These are phyloP conservation scores for Nemania sp. DNA, from an alignment of 2,329 filamentous ascomycete genomes.

Conservation along the genomic window DNA sequence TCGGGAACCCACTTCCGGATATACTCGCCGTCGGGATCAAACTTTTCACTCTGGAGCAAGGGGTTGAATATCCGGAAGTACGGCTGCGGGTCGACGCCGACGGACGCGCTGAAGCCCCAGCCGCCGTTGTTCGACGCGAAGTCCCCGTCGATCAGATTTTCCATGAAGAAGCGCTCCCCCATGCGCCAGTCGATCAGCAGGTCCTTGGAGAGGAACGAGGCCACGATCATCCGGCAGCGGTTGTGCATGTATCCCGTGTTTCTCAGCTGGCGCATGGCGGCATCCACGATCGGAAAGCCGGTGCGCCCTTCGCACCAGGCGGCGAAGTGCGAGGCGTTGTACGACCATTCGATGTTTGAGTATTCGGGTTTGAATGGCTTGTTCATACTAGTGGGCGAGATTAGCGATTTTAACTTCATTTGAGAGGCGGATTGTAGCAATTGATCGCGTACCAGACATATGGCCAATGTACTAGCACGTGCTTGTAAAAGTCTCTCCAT, in stretches of 20 bases:
- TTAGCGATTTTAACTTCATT: slow-evolving; percentile 9
- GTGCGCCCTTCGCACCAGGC: slow-evolving; percentile 77
- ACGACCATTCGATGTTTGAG: slow-evolving; percentile 81
- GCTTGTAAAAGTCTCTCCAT: slow-evolving; percentile 88
- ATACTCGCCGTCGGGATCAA: slow-evolving; percentile 77
- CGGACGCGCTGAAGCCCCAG: slow-evolving; percentile 55
- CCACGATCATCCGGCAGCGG: slow-evolving; percentile 80
- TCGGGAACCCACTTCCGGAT: slow-evolving; percentile 85
- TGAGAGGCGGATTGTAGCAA: neutral
- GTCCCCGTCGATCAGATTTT: slow-evolving; percentile 76
- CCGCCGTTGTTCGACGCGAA: slow-evolving; percentile 76
- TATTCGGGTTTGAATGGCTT: slow-evolving; percentile 79
- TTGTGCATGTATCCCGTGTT: slow-evolving; percentile 81
- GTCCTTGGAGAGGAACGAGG: slow-evolving; percentile 80
- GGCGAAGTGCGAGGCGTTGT: slow-evolving; percentile 68
- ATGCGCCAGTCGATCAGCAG: slow-evolving; percentile 82
- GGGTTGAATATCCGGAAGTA: slow-evolving; percentile 94
- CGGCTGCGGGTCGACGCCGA: slow-evolving; percentile 79
- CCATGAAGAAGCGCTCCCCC: slow-evolving; percentile 84
- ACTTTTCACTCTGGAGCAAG: slow-evolving; percentile 81
- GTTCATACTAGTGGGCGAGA: slow-evolving; percentile 52
- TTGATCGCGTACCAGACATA: slow-evolving; percentile 65
- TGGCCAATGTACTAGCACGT: slow-evolving; percentile 84
- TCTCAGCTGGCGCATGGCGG: slow-evolving; percentile 79
- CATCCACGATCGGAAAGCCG: slow-evolving; percentile 83